These are phyloP conservation scores for Tulasnella sp. DNA, from an alignment of 768 basidiomycete genomes.

Conservation along the genomic window DNA sequence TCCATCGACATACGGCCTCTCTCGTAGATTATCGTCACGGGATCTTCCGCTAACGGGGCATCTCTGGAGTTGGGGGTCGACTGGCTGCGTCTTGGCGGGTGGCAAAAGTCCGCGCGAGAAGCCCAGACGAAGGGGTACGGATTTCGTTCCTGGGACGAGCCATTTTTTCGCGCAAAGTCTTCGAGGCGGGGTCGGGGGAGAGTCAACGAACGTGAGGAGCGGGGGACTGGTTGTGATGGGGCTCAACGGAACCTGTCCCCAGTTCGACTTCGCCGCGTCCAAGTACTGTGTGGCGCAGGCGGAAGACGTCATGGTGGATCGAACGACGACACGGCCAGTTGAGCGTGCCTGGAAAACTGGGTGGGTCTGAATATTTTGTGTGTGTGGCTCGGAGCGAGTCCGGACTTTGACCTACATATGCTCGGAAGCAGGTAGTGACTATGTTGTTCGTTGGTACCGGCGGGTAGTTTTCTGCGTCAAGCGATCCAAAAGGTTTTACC, in stretches of 20 bases:
- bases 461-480: too few species aligned
- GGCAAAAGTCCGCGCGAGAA: constrained; percentile 36
- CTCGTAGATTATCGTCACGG: constrained; percentile 72
- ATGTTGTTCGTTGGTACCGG: constrained; percentile 74
- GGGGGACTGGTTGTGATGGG: constrained; percentile 90
- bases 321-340: constrained; percentile 70
- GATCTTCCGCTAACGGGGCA: constrained; percentile 76
- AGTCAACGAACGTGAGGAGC: constrained; percentile 57
- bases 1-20: constrained; percentile 71
- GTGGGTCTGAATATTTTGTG: too few species aligned
- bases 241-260: constrained; percentile 64
- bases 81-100: too few species aligned
- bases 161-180: constrained; percentile 76
- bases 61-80: constrained; percentile 72
- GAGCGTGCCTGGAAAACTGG: constrained; percentile 64
- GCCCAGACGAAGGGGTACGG: constrained; percentile 44
- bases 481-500: too few species aligned
- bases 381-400: not conserved
- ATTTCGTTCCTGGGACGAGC: constrained; percentile 83
- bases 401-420: constrained; percentile 43
- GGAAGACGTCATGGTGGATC: constrained; percentile 83
- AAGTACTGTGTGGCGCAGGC: constrained; percentile 62
- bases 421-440: constrained; percentile 72
- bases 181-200: constrained; percentile 81
- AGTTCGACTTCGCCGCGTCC: not conserved